A percentile compares a stretch with the other conserved stretches of the same genome.
Conservation (phyloP, 2,329 filamentous ascomycete species). For the Phialemoniopsis sp. region DNA sequence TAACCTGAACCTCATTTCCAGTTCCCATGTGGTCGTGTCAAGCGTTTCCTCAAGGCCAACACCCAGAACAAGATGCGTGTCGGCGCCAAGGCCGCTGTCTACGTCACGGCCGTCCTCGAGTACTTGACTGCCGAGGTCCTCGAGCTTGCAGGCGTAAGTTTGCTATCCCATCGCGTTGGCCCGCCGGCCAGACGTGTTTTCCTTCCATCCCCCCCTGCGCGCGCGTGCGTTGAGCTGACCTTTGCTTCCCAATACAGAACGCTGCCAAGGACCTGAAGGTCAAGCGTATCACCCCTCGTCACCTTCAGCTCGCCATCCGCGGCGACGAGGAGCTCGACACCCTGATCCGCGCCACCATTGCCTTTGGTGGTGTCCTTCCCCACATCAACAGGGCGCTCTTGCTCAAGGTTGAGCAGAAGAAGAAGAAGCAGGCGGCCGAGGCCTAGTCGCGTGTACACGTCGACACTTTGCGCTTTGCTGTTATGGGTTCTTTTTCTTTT, state of each 20-base stretch:
- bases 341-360: slow-evolving; percentile 94
- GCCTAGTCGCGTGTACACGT: slow-evolving; percentile 13
- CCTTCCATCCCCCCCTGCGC: slow-evolving; percentile 8
- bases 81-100: slow-evolving; percentile 96
- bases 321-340: slow-evolving; percentile 98
- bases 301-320: slow-evolving; percentile 95
- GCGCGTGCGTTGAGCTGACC: slow-evolving; percentile 6
- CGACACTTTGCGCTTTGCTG: not conserved
- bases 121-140: slow-evolving; percentile 98
- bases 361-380: slow-evolving; percentile 95
- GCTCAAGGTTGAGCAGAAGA: slow-evolving; percentile 36
- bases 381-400: slow-evolving; percentile 98
- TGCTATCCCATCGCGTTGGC: slow-evolving; percentile 5
- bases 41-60: slow-evolving; percentile 99
- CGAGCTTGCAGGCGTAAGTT: slow-evolving; percentile 82
- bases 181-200: slow-evolving; percentile 3
- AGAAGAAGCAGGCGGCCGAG: slow-evolving; percentile 30
- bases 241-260: slow-evolving; percentile 49
- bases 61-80: slow-evolving; percentile 99
- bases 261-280: slow-evolving; percentile 99
- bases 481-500: slow-evolving; percentile 1
- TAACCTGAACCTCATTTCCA: slow-evolving; percentile 32
- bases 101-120: slow-evolving; percentile 96
- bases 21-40: slow-evolving; percentile 99
- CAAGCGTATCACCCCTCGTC: slow-evolving; percentile 98